These are phyloP conservation scores for Aspergillus oerlinghausenensis DNA, from an alignment of 2,329 filamentous ascomycete species.

Conservation along the genomic window DNA sequence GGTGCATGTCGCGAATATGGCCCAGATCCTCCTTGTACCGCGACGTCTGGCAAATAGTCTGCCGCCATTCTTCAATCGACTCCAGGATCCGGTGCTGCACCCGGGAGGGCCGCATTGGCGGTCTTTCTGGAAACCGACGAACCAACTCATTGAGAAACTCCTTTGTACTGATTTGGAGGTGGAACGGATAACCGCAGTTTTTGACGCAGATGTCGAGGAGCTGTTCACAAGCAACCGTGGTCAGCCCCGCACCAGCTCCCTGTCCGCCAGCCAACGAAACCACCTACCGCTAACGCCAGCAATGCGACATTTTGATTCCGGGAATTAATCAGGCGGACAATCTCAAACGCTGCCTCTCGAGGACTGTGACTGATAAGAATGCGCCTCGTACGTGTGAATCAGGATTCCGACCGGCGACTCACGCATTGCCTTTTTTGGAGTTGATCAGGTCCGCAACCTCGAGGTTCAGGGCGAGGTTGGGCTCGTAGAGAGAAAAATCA, in stretches of 20 bases:
- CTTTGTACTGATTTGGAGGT: conserved; percentile 97
- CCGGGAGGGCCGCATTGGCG: conserved; percentile 76
- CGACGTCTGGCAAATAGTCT: conserved; percentile 97
- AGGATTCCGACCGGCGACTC: conserved; percentile 28
- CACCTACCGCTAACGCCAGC: conserved; percentile 67
- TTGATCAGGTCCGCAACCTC: conserved; percentile 97
- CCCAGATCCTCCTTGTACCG: conserved; percentile 96
- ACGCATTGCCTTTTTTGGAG: conserved; percentile 89
- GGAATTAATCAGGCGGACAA: conserved; percentile 93
- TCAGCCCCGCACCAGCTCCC: conserved; percentile 11
- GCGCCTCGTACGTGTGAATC: conserved; percentile 3
- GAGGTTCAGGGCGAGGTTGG: conserved; percentile 91
- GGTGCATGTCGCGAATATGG: conserved; percentile 96
- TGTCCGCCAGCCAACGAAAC: conserved; percentile 3
- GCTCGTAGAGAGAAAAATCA: conserved; percentile 95
- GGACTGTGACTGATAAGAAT: conserved; percentile 50
- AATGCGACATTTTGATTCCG: conserved; percentile 93
- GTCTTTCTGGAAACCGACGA: conserved; percentile 88
- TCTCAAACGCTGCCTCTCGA: conserved; percentile 87
- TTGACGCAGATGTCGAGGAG: conserved; percentile 98
- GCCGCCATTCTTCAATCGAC: conserved; percentile 95
- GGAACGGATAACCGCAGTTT: conserved; percentile 98
- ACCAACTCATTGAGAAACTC: conserved; percentile 99
- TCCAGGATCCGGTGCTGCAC: conserved; percentile 92
- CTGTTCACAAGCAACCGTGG: conserved; percentile 31